Base-by-base conservation (phyloP, 2,329 filamentous ascomycete species). In the Xylariomycetidae sp. region DNA sequence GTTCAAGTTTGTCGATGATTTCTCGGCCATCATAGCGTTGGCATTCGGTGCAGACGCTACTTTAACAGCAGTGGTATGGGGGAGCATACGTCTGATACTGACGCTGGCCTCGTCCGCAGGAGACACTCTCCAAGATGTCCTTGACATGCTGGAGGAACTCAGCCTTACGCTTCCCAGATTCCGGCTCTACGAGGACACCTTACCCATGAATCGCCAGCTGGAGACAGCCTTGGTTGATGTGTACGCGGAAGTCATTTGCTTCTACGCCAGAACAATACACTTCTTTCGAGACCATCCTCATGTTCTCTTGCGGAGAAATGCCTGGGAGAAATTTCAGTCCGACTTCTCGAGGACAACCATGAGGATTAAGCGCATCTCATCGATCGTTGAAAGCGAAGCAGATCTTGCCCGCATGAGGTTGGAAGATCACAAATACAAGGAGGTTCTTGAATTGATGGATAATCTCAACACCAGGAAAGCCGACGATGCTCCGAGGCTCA, bases 241-340 rank as follows among this genome's bases (percentile, higher is more conserved):
- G 5, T 55, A 56, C 35, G 44, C 44, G 10, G 54, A 58, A 32
- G 40, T 54, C 18, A 52, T 55, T 15, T 53, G 50, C 41, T 58
- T 58, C 38, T 57, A 49, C 39, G 51, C 51, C 13, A 47, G 51
- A 9, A 39, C 49, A 8, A 56, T 57, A 29, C 47, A 48, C 35
- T 56, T 57, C 42, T 47, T 58, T 29, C 50, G 52, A 6, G 38
- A 31, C 29, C 42, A 56, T 40, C 50, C 52, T 17, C 44, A 54
- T 39, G 25, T 44, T 16, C 25, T 45, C 10, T 25, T 54, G 25
- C 30, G 42, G 26, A 45, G 39, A 19, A 47, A 46, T 35, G 38
- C 37, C 9, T 52, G 47, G 49, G 24, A 47, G 23, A 41, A 36
- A 14, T 50, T 52, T 25, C 40, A 34, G 13, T 39, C 26, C 19